phyloP scores from a whole-genome alignment of 2,329 filamentous ascomycete species.

The Incumbomyces lentus region DNA sequence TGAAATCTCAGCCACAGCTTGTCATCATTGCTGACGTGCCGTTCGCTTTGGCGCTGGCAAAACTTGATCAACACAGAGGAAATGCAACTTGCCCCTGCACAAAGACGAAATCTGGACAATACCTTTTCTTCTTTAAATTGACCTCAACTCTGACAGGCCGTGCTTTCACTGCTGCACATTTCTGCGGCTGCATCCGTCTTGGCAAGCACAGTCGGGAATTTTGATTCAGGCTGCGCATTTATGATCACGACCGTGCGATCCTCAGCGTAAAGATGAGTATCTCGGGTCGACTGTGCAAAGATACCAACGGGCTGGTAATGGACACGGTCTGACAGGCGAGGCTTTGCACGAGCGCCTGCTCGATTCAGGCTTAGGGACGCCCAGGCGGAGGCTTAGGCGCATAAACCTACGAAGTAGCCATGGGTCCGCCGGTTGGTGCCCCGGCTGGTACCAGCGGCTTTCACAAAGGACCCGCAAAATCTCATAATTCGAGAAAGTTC shows the following conservation, averaged over 20 bases:
- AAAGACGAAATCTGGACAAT: not conserved
- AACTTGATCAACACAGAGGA: not conserved
- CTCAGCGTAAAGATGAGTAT: conserved; percentile 2
- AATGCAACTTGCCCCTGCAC: not conserved
- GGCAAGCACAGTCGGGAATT: not conserved
- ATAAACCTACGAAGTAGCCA: not conserved
- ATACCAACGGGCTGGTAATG: conserved; percentile 1
- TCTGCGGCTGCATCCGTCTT: not conserved
- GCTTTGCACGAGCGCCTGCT: conserved; percentile 4
- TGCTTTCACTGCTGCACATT: not conserved
- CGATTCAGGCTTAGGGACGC: not conserved
- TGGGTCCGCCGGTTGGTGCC: conserved; percentile 2
- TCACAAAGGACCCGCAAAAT: conserved; percentile 10
- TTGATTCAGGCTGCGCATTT: not conserved
- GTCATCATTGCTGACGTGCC: conserved; percentile 45
- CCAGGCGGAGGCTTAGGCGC: too few species aligned
- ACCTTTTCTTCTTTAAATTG: not conserved
- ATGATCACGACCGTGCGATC: not conserved
- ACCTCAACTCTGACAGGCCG: not conserved
- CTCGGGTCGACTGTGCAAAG: not conserved
- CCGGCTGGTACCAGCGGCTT: conserved; percentile 1
- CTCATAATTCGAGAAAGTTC: conserved; percentile 15
- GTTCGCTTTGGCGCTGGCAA: conserved; percentile 43
- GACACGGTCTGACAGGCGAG: not conserved
- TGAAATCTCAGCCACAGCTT: conserved; percentile 24